A percentile compares a stretch with the other conserved stretches of the same genome.
These are phyloP conservation scores for Fraxinus excelsior DNA, from an alignment of 257 asterid genomes.

Conservation along the genomic window DNA sequence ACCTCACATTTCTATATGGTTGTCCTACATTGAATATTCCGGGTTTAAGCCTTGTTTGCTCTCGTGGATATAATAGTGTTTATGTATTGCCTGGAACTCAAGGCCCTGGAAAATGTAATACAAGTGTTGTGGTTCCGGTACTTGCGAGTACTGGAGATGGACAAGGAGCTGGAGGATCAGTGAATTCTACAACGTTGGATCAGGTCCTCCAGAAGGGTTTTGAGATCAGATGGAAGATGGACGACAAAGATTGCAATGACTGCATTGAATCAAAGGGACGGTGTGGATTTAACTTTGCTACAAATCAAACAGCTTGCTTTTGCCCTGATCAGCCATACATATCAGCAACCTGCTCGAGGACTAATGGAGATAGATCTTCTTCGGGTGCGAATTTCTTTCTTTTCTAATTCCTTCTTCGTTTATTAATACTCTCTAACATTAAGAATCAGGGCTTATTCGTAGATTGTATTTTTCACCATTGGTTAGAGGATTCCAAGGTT, in stretches of 20 bases:
- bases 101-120: constrained; percentile 47
- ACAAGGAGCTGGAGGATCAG: constrained; percentile 5
- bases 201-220: constrained; percentile 50
- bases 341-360: constrained; percentile 36
- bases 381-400: constrained; percentile 20
- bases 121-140: constrained; percentile 57
- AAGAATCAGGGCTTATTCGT: not conserved
- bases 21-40: constrained; percentile 39
- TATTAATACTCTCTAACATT: not conserved
- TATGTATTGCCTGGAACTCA: constrained; percentile 42
- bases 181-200: constrained; percentile 31
- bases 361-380: constrained; percentile 15
- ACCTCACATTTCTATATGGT: constrained; percentile 59
- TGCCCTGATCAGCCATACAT: constrained; percentile 51
- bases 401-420: not conserved
- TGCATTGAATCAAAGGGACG: constrained; percentile 53
- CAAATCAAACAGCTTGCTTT: constrained; percentile 46
- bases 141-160: constrained; percentile 15
- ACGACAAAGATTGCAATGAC: constrained; percentile 39
- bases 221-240: constrained; percentile 56
- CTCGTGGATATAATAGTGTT: constrained; percentile 18
- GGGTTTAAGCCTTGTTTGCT: constrained; percentile 17
- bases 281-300: constrained; percentile 46
- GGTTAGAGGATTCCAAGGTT: not conserved
- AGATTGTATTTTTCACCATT: not conserved